Conservation (phyloP, 225 moss, liverwort and hornwort species). For the Polytrichum commune region DNA sequence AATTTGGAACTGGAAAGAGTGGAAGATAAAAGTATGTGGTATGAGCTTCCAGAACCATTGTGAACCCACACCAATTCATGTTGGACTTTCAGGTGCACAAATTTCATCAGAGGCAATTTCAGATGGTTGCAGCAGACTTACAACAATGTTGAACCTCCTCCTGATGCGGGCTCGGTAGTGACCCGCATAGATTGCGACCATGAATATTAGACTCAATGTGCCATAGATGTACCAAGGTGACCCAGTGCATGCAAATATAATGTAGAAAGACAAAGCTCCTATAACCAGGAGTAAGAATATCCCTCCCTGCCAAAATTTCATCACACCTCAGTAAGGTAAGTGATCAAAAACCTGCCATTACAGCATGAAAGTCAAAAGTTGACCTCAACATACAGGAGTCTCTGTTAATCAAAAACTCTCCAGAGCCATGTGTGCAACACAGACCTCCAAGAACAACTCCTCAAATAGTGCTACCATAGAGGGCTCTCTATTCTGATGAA, state of each 20-base stretch:
- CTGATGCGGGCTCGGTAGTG: conserved; percentile 57
- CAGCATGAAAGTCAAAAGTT: background rate
- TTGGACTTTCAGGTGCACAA: background rate
- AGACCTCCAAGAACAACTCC: no score
- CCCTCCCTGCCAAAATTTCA: conserved; percentile 44
- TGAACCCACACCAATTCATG: no score
- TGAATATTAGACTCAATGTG: conserved; percentile 34
- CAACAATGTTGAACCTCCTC: conserved; percentile 60
- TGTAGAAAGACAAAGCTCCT: conserved; percentile 54
- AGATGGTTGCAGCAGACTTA: conserved; percentile 24
- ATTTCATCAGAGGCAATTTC: conserved; percentile 4
- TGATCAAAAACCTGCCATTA: background rate
- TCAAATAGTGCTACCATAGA: no score
- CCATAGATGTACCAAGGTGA: conserved; percentile 59
- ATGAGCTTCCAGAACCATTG: no score
- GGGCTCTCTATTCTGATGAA: no score
- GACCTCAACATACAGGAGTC: background rate
- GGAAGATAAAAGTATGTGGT: no score
- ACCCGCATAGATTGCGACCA: conserved; percentile 53
- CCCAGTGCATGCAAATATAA: conserved; percentile 50
- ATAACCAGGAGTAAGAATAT: conserved; percentile 43
- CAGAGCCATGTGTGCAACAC: no score
- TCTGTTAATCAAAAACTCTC: background rate
- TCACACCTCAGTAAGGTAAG: conserved; percentile 7
- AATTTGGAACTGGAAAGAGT: no score